Base-by-base conservation (phyloP, 495 filamentous ascomycete species). In the Penicillium arizonense region DNA sequence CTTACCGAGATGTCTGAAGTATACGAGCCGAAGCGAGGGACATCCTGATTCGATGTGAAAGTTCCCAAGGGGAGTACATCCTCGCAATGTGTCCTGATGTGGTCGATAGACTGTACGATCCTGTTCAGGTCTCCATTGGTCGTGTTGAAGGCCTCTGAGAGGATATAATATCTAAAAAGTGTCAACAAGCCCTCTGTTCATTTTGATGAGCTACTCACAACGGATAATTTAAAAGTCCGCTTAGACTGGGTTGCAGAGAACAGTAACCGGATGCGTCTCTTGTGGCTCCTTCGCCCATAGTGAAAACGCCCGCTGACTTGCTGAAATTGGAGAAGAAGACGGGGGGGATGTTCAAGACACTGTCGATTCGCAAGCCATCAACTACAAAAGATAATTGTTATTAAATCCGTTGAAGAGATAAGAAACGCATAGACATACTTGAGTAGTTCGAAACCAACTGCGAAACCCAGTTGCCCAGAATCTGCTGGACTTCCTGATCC, bases 11-110 rank as follows among this genome's bases (percentile, higher is more conserved):
- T 18, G 52, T 65, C 61, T 32, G 53, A 47, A 24, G 55, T 54
- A 78, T 66, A 52, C 24, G 74, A 81, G 9, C 82, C 58, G 61
- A 86, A 87, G 11, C 86, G 78, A 14, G 75, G 59, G 12, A 80
- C 68, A 63, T 90, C 87, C 58, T 90, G 87, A 61, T 90, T 90
- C 62, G 89, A 87, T 18, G 81, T 53, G 71, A 91, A 91, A 7
- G 76, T 82, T 33, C 85, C 85, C 11, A 87, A 75, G 4, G 84
- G 58, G 4, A 77, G 78, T 9, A 75, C 70, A 53, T 88, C 84
- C 23, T 63, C 52, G 59, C 83, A 85, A 33, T 41, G 40, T 24
- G 52, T 58, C 18, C 76, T 76, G 20, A 84, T 44, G 14, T 67
- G 13, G 56, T 63, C 49, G 68, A 65, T 47, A 78, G 67, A 52